phyloP scores from a whole-genome alignment of 768 basidiomycete genomes.

The Gelatoporia subvermispora region DNA sequence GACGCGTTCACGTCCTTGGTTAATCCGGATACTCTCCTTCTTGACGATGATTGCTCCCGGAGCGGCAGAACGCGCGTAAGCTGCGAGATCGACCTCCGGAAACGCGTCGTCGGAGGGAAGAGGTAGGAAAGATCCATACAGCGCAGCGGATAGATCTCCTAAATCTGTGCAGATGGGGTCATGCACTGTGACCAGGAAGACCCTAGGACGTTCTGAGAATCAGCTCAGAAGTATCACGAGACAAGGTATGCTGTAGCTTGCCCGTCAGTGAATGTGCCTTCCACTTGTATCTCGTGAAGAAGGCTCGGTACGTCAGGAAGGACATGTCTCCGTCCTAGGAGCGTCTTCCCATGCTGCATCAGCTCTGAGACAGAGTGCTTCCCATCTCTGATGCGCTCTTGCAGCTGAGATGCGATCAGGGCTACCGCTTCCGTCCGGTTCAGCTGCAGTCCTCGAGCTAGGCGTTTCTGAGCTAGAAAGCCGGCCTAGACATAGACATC shows the following conservation, averaged over 20 bases:
- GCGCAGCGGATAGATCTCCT: slow-evolving; percentile 74
- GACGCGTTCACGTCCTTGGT: slow-evolving; percentile 66
- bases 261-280: slow-evolving; percentile 90
- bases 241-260: slow-evolving; percentile 27
- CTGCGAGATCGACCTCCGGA: slow-evolving; percentile 43
- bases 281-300: slow-evolving; percentile 87
- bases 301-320: slow-evolving; percentile 71
- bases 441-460: slow-evolving; percentile 86
- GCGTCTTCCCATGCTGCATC: slow-evolving; percentile 88
- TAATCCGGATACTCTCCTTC: slow-evolving; percentile 67
- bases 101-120: slow-evolving; percentile 65
- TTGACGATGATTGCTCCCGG: slow-evolving; percentile 76
- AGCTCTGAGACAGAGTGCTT: slow-evolving; percentile 77
- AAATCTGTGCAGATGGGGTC: slow-evolving; percentile 85
- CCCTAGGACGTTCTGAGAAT: slow-evolving; percentile 34
- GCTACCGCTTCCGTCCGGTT: slow-evolving; percentile 87
- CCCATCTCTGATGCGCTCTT: slow-evolving; percentile 94
- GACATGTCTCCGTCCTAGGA: slow-evolving; percentile 88
- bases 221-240: not conserved
- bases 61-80: slow-evolving; percentile 47
- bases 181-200: slow-evolving; percentile 97
- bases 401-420: slow-evolving; percentile 86
- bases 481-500: slow-evolving; percentile 51
- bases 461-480: slow-evolving; percentile 86
- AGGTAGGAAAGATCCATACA: slow-evolving; percentile 95